Conservation (phyloP, 495 filamentous ascomycete species). For the Opeltia flavorubescens region DNA sequence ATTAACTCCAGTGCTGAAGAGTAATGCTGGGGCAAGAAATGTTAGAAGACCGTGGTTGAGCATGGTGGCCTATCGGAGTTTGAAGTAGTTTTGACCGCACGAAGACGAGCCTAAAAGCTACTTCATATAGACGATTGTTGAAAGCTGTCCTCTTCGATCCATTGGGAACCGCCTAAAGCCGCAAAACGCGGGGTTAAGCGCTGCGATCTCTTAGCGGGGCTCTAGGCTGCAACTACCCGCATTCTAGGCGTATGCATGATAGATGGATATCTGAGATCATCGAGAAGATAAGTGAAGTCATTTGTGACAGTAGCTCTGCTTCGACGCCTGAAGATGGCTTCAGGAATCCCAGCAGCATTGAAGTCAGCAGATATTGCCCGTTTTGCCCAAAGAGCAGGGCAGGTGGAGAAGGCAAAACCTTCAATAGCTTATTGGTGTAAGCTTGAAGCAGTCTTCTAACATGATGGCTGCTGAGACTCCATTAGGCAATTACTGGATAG, state of each 20-base stretch:
- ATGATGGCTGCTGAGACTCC: not conserved
- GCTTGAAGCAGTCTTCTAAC: slow-evolving; percentile 16
- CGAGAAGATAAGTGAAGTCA: too few relatives aligned
- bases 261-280: too few relatives aligned
- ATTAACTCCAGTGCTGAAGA: not conserved
- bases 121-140: not conserved
- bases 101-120: not conserved
- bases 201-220: not conserved
- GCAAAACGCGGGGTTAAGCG: slow-evolving; percentile 4
- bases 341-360: slow-evolving; percentile 57
- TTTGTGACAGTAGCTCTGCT: too few relatives aligned
- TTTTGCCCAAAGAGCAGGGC: slow-evolving; percentile 67
- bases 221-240: too few relatives aligned
- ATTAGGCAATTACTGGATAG: slow-evolving; percentile 79
- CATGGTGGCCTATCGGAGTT: slow-evolving; percentile 6
- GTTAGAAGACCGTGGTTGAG: slow-evolving; percentile 1
- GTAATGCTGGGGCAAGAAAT: slow-evolving; percentile 4
- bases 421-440: slow-evolving; percentile 90
- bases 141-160: slow-evolving; percentile 15
- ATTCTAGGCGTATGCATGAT: too few relatives aligned
- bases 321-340: slow-evolving; percentile 57
- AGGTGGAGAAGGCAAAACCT: slow-evolving; percentile 73
- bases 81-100: not conserved
- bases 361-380: slow-evolving; percentile 63
- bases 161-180: slow-evolving; percentile 5